Base-by-base conservation (phyloP, 306 rosid species). In the Trifolium pratense region DNA sequence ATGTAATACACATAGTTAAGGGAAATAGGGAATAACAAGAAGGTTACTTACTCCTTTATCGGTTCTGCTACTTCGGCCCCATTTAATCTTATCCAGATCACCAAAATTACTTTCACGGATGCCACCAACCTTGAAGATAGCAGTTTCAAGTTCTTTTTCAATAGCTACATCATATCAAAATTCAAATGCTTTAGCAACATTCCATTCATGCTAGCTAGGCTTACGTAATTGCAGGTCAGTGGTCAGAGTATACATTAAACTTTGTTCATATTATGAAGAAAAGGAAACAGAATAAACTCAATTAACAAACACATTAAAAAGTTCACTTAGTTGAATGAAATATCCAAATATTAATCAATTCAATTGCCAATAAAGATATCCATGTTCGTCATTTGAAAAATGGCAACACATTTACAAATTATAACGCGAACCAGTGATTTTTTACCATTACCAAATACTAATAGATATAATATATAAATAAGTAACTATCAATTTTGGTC, bases 1-100 rank as follows among this genome's bases (percentile, higher is more conserved):
- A 42, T 42, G 20, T 3, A 65, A 21, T 42, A 40, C 17, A 64
- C 11, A 64, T 18, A 40, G 2, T 17, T 39, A 20, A n/a, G n/a
- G n/a, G n/a, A n/a, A n/a, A n/a, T n/a, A 20, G 12, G 16, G 52
- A 3, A 59, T 23, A 59, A 37, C n/a, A 40, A 39, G 71, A 49
- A 32, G 71, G 8, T 89, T 88, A 91, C 98, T 89, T 88, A 91
- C 98, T 67, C 98, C 98, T 89, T 94, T 91, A 79, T 94, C 97
- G 9, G 97, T 94, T 66, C 97, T 82, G 84, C 98, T 94, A 82
- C 97, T 94, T 81, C 97, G 83, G 20, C 88, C 97, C 96, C 95
- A 94, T 4, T 86, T 83, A 74, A 94, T 79, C 81, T 89, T 94
- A 81, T 88, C 39, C 18, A 94, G 84, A 83, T 94, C 75, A 78